Evolutionary conservation across 441 rosid genomes (phyloP), one percentile per base, ranked within the genome.

Genomic region (Populus trichocarpa): DNA sequence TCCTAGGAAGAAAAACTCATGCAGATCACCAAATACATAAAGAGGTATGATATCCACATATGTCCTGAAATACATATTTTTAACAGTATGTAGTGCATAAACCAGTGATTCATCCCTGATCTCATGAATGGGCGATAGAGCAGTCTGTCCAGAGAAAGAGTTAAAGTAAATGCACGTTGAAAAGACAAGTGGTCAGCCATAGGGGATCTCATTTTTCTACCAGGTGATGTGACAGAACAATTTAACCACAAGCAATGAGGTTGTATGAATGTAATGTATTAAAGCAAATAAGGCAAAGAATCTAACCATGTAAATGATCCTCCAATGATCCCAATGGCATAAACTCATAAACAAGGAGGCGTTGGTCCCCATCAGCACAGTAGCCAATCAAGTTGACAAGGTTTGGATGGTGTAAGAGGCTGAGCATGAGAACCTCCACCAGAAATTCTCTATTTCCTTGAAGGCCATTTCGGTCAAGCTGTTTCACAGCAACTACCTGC

Each of bases 371-470:
- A 84, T 96, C 98, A 36, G 99, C 99, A 73, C 99, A 94, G 85
- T 96, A 96, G 75, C 99, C 99, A 71, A 94, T 94, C 88, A 96
- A 82, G 86, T 94, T 96, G 70, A 94, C 98, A 66, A 96, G 98
- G 80, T 96, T 94, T 68, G 91, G 78, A 75, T 94, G 98, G 92
- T 96, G 99, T 73, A 96, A 86, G 80, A 96, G 95, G 82, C 99
- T 96, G 79, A 96, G 97, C 98, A 96, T 94, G 67, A 96, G 97
- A 86, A 96, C 99, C 84, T 94, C 98, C 69, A 94, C 99, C 76
- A 92, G 90, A 86, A 96, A 96, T 84, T 96, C 98, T 88, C 99
- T 87, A 78, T 94, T 96, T 84, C 99, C 99, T 84, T 96, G 99
- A 81, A 94, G 93, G 67, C 99, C 99, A 40, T 96, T 94, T 78